phyloP scores from a whole-genome alignment of 768 basidiomycete genomes.

The Auricularia heimuer region DNA sequence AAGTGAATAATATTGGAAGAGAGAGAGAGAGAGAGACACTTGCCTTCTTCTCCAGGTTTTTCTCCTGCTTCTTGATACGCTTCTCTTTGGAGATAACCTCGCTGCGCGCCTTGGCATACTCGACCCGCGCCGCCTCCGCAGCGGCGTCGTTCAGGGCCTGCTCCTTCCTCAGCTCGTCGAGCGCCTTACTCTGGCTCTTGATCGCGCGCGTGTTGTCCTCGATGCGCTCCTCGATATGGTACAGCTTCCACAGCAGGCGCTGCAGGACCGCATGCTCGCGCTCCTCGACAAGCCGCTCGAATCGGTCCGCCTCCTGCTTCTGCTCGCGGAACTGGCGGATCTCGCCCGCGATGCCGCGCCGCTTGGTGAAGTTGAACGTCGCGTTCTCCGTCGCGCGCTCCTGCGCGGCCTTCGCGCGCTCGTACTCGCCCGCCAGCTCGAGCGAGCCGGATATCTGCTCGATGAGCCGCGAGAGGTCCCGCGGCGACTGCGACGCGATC shows the following conservation, averaged over 20 bases:
- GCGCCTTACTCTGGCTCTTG: constrained; percentile 58
- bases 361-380: constrained; percentile 89
- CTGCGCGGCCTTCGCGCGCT: constrained; percentile 76
- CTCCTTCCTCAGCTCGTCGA: constrained; percentile 57
- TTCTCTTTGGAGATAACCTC: constrained; percentile 77
- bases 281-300: constrained; percentile 67
- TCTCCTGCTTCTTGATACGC: constrained; percentile 84
- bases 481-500: constrained; percentile 88
- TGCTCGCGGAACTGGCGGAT: constrained; percentile 98
- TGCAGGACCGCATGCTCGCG: constrained; percentile 71
- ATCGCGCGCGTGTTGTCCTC: constrained; percentile 62
- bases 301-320: constrained; percentile 84
- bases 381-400: constrained; percentile 90
- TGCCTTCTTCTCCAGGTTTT: constrained; percentile 75
- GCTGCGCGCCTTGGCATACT: constrained; percentile 69
- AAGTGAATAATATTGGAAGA: neutral
- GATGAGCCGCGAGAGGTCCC: constrained; percentile 80
- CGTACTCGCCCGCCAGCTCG: constrained; percentile 82
- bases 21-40: constrained; percentile 9
- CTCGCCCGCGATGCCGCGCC: constrained; percentile 87
- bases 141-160: constrained; percentile 62
- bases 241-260: constrained; percentile 80
- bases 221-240: constrained; percentile 79
- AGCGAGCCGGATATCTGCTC: constrained; percentile 94
- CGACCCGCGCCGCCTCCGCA: constrained; percentile 62